phyloP scores from a whole-genome alignment of 2,329 filamentous ascomycete genomes.

The Amphichorda felina region DNA sequence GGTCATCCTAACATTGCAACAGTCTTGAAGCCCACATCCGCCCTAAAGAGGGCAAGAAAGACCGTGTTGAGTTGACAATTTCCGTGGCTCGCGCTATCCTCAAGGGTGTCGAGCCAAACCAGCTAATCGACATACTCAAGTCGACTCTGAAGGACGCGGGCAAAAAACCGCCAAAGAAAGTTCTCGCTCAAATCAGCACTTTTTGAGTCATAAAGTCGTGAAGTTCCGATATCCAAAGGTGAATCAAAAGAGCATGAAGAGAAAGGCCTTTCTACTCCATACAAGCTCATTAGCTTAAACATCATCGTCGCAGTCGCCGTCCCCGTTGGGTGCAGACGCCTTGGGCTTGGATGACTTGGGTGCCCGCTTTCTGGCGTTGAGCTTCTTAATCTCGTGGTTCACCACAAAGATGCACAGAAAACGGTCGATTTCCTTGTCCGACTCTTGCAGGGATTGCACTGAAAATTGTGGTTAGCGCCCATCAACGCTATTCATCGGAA shows the following conservation, averaged over 20 bases:
- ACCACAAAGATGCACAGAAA: constrained; percentile 22
- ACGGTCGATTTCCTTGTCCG: constrained; percentile 17
- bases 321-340: constrained; percentile 3
- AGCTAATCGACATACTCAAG: constrained; percentile 20
- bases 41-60: constrained; percentile 18
- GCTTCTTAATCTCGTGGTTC: constrained; percentile 26
- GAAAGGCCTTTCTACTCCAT: constrained; percentile 3
- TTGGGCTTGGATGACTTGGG: constrained; percentile 15
- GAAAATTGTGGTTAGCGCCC: constrained; percentile 8
- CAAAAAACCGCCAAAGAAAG: constrained; percentile 18
- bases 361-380: constrained; percentile 19
- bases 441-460: constrained; percentile 20
- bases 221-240: too few relatives aligned
- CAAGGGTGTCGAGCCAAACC: constrained; percentile 18
- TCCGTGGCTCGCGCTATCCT: constrained; percentile 15
- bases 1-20: constrained; percentile 6
- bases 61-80: constrained; percentile 23
- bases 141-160: constrained; percentile 17
- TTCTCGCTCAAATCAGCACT: constrained; percentile 16
- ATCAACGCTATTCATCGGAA: background rate
- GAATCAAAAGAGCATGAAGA: background rate
- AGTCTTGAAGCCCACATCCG: constrained; percentile 17
- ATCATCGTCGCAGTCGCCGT: constrained; percentile 14
- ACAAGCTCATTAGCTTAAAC: constrained; percentile 4
- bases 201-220: constrained; percentile 6